Percentiles rank a stretch among this genome's conserved stretches.
These are phyloP conservation scores for Selaginella tamariscina DNA, from an alignment of 75 land plant genomes.

Conservation along the genomic window DNA sequence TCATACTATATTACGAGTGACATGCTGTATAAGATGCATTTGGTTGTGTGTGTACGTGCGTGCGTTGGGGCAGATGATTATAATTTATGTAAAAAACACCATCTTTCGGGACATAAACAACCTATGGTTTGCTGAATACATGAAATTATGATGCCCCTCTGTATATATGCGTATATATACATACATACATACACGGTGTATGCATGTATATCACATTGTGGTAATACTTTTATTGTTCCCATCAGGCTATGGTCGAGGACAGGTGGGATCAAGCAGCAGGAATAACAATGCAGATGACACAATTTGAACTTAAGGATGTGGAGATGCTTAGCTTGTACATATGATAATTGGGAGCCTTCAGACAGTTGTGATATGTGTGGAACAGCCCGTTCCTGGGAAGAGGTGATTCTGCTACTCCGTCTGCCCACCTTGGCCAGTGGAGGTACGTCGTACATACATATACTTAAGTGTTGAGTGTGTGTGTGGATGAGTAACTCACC, in stretches of 20 bases:
- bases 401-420: conserved; percentile 10
- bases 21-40: too few relatives aligned
- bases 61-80: too few relatives aligned
- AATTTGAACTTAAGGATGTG: conserved; percentile 24
- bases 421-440: conserved; percentile 24
- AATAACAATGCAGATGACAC: background rate
- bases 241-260: conserved; percentile 34
- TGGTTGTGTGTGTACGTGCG: too few relatives aligned
- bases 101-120: too few relatives aligned
- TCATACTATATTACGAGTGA: too few relatives aligned
- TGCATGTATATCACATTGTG: background rate
- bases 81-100: too few relatives aligned
- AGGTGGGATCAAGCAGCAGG: conserved; percentile 29
- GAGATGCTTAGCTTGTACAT: conserved; percentile 67
- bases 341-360: conserved; percentile 33
- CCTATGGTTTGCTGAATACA: too few relatives aligned
- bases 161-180: too few relatives aligned
- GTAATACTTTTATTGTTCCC: background rate
- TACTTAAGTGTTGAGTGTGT: too few relatives aligned
- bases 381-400: conserved; percentile 20
- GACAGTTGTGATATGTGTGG: conserved; percentile 81
- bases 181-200: too few relatives aligned
- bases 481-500: background rate
- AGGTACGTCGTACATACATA: background rate
- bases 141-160: too few relatives aligned